phyloP scores from a whole-genome alignment of 2,329 filamentous ascomycete species.

The Lojkania enalia region DNA sequence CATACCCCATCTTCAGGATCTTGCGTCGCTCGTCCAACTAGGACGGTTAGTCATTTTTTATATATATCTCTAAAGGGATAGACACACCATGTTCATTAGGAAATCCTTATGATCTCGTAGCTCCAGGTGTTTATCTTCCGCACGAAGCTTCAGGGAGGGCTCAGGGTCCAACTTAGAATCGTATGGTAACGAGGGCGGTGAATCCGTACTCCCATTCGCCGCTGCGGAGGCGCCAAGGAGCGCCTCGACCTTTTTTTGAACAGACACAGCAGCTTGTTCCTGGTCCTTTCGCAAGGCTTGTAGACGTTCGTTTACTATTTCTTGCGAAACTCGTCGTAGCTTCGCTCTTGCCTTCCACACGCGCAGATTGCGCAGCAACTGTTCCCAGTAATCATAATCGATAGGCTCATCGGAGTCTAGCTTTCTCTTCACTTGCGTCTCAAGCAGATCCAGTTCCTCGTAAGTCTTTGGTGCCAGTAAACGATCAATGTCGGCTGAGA shows the following conservation, averaged over 20 bases:
- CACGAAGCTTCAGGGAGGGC: slow-evolving; percentile 64
- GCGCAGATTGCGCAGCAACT: slow-evolving; percentile 78
- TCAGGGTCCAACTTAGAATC: slow-evolving; percentile 61
- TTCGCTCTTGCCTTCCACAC: slow-evolving; percentile 93
- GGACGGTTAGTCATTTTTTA: too few species aligned
- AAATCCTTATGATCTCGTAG: slow-evolving; percentile 63
- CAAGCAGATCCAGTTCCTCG: slow-evolving; percentile 82
- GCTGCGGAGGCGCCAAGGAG: slow-evolving; percentile 37
- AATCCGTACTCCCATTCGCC: slow-evolving; percentile 8
- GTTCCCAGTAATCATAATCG: slow-evolving; percentile 97
- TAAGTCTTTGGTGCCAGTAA: slow-evolving; percentile 83
- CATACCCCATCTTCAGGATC: slow-evolving; percentile 66
- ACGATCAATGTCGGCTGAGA: slow-evolving; percentile 84
- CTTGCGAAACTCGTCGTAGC: slow-evolving; percentile 75
- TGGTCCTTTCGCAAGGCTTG: slow-evolving; percentile 69
- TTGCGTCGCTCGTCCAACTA: slow-evolving; percentile 64
- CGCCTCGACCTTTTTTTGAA: slow-evolving; percentile 57
- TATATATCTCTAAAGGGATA: too few species aligned
- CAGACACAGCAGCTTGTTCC: slow-evolving; percentile 64
- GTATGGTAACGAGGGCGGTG: slow-evolving; percentile 39
- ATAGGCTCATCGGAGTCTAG: slow-evolving; percentile 87
- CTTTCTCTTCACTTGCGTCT: slow-evolving; percentile 85
- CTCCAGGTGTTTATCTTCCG: slow-evolving; percentile 65
- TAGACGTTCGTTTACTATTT: slow-evolving; percentile 71
- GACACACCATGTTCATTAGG: slow-evolving; percentile 57